These are phyloP conservation scores for Colletotrichum graminicola DNA, from an alignment of 2,329 filamentous ascomycete species.

Conservation along the genomic window DNA sequence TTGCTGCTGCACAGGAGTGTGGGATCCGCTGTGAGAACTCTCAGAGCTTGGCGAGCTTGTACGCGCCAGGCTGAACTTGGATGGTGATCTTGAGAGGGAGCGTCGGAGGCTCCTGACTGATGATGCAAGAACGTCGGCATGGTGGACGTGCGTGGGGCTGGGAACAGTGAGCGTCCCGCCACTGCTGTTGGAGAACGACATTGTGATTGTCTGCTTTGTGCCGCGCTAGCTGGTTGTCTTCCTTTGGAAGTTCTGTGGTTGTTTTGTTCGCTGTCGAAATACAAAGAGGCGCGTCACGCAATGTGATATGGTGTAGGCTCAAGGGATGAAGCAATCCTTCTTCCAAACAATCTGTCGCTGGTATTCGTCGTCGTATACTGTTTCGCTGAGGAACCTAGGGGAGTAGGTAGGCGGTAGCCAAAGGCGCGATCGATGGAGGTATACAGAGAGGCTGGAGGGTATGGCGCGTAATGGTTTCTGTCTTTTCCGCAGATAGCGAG, in stretches of 20 bases:
- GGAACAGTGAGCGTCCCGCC: constrained; percentile 88
- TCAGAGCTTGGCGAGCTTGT: constrained; percentile 62
- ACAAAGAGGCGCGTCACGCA: constrained; percentile 27
- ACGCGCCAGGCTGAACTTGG: constrained; percentile 79
- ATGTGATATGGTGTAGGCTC: constrained; percentile 22
- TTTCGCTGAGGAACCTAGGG: constrained; percentile 28
- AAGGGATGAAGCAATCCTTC: constrained; percentile 29
- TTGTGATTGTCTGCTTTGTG: constrained; percentile 50
- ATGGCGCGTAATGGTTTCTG: constrained; percentile 23
- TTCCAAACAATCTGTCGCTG: constrained; percentile 37
- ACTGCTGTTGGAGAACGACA: constrained; percentile 70
- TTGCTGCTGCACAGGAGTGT: constrained; percentile 41
- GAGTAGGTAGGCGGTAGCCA: constrained; percentile 20
- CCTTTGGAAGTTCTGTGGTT: constrained; percentile 11
- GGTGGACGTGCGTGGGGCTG: constrained; percentile 85
- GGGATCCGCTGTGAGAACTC: constrained; percentile 54
- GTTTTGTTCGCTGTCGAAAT: constrained; percentile 28
- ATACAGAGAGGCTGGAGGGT: constrained; percentile 21
- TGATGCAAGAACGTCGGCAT: constrained; percentile 81
- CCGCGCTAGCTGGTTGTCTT: constrained; percentile 9
- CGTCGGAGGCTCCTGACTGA: constrained; percentile 86
- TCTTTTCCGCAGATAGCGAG: constrained; percentile 3
- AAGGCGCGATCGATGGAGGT: constrained; percentile 27
- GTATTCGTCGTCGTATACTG: constrained; percentile 39
- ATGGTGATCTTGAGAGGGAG: constrained; percentile 93